phyloP scores from a whole-genome alignment of 2,329 filamentous ascomycete species.

The Alternaria tenuissima region DNA sequence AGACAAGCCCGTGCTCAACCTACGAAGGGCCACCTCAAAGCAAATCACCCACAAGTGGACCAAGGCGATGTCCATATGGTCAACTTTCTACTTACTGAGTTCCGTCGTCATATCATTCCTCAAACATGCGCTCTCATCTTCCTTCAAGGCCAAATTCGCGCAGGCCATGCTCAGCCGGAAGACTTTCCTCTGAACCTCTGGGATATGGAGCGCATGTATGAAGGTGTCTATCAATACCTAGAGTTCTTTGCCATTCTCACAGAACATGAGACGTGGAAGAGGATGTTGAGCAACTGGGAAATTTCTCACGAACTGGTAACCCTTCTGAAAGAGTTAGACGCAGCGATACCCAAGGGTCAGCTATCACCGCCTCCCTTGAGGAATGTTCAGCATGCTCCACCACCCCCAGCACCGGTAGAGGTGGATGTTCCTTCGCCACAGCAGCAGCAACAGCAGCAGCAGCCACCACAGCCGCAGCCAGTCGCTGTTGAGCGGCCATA shows the following conservation, averaged over 20 bases:
- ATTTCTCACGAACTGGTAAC: constrained; percentile 88
- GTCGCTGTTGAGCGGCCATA: constrained; percentile 72
- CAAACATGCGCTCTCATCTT: constrained; percentile 95
- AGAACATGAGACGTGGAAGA: constrained; percentile 83
- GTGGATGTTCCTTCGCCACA: constrained; percentile 18
- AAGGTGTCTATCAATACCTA: constrained; percentile 91
- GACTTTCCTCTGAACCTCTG: constrained; percentile 95
- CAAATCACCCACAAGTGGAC: constrained; percentile 58
- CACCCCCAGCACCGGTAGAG: constrained; percentile 42
- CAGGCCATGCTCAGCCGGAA: constrained; percentile 75
- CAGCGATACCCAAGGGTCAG: constrained; percentile 76
- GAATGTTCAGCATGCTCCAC: constrained; percentile 39
- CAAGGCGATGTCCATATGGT: constrained; percentile 71
- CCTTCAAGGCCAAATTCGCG: constrained; percentile 87
- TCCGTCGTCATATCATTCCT: constrained; percentile 89
- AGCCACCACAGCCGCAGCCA: constrained; percentile 44
- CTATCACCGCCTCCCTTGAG: constrained; percentile 66
- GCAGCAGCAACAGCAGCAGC: constrained; percentile 23
- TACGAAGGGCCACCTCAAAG: constrained; percentile 55
- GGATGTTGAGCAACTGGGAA: constrained; percentile 90
- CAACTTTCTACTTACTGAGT: constrained; percentile 91
- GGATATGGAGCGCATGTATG: constrained; percentile 98
- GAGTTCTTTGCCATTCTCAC: constrained; percentile 92
- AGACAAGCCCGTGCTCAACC: constrained; percentile 53
- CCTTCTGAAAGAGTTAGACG: constrained; percentile 85